A percentile compares a stretch with the other conserved stretches of the same genome.
phyloP scores from a whole-genome alignment of 495 filamentous ascomycete species.

The Cudoniella acicularis region DNA sequence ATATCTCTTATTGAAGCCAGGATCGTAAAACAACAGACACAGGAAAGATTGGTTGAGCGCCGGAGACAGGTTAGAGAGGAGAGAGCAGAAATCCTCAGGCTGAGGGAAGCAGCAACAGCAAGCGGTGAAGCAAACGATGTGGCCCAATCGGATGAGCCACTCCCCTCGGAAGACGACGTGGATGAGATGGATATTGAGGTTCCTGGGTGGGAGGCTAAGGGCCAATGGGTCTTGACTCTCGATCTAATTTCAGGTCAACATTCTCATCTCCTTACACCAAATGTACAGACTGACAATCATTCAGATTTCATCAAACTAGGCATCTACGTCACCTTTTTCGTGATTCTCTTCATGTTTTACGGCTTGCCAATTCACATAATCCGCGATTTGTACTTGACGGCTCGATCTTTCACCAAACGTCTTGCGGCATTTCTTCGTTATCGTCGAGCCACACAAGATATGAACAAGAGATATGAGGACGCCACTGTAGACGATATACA shows the following conservation, averaged over 20 bases:
- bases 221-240: slow-evolving; percentile 85
- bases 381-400: slow-evolving; percentile 89
- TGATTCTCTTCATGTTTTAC: slow-evolving; percentile 87
- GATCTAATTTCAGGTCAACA: slow-evolving; percentile 75
- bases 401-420: slow-evolving; percentile 83
- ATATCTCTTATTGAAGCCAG: slow-evolving; percentile 76
- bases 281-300: slow-evolving; percentile 20
- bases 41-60: slow-evolving; percentile 59
- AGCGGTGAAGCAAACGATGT: slow-evolving; percentile 32
- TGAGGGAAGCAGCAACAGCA: slow-evolving; percentile 49
- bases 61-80: slow-evolving; percentile 50
- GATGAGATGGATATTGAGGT: slow-evolving; percentile 91
- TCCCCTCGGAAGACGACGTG: slow-evolving; percentile 72
- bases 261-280: background rate
- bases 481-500: slow-evolving; percentile 82
- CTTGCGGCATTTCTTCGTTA: slow-evolving; percentile 86
- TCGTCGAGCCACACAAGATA: slow-evolving; percentile 81
- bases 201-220: slow-evolving; percentile 94
- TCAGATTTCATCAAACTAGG: slow-evolving; percentile 85
- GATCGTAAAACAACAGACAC: slow-evolving; percentile 67
- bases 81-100: slow-evolving; percentile 60
- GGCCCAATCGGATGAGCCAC: slow-evolving; percentile 21
- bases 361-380: slow-evolving; percentile 95
- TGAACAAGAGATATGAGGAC: slow-evolving; percentile 89
- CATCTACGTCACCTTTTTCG: slow-evolving; percentile 89